Evolutionary conservation across 495 filamentous ascomycete species (phyloP), one percentile per base, ranked within the genome.

Genomic region (Hypoxylon perforatum): DNA sequence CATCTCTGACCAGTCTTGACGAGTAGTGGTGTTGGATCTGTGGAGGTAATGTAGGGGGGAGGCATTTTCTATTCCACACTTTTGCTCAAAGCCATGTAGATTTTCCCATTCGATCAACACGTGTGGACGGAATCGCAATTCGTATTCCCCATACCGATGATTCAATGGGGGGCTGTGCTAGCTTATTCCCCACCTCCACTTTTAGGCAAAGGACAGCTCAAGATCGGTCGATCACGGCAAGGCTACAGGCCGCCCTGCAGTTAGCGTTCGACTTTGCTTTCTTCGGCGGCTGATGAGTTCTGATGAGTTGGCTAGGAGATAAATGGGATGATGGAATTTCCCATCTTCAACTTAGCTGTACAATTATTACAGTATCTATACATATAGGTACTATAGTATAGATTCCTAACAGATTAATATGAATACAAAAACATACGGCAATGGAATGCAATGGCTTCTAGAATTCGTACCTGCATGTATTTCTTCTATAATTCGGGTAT

Each of bases 71-170:
- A 28, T 28, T 28, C 25, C 25, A 28, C n/a, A 8, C 25, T 8
- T 28, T 28, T 28, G 8, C 25, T 28, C 8, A 8, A 28, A n/a
- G n/a, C n/a, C n/a, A n/a, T n/a, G n/a, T 48, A 52, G 2, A n/a
- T 51, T 35, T 46, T 19, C 19, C 33, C 22, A n/a, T 21, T 23
- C 44, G 25, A 25, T 59, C 46, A 14, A 63, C 41, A 63, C 59
- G 36, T 56, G 50, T 52, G 41, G 61, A 61, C 23, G 66, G 22
- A 18, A 69, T 57, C 44, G 56, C 55, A 61, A 69, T 64, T 69
- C 66, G 66, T 69, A 69, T 69, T 69, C 57, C 51, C 66, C 51
- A 69, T 65, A 51, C n/a, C 54, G 60, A 61, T 45, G 65, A 64
- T 46, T 51, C 35, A 54, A 59, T 39, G 22, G 65, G 55, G 60